Conservation (phyloP, 257 asterid genomes). For the Solanum dulcamara region DNA sequence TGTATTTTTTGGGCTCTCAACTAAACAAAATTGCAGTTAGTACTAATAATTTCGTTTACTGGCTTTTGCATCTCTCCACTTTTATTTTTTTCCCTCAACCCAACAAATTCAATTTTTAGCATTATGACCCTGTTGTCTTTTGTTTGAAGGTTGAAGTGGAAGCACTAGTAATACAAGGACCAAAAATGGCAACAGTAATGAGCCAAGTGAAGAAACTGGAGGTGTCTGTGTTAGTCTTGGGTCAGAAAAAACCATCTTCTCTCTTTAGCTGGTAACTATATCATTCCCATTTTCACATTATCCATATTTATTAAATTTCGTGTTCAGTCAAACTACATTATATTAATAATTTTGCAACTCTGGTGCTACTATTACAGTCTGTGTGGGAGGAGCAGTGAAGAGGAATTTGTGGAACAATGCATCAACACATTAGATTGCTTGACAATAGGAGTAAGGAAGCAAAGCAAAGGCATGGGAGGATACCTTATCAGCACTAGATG, state of each 20-base stretch:
- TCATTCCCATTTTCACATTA: not conserved
- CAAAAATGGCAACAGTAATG: constrained; percentile 62
- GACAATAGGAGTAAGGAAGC: constrained; percentile 83
- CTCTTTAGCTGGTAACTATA: constrained; percentile 36
- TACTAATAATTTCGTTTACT: not conserved
- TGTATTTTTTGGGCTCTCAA: not conserved
- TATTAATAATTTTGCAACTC: not conserved
- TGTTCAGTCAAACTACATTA: not conserved
- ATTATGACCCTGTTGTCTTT: not conserved
- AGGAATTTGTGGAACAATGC: constrained; percentile 71
- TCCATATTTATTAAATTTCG: not conserved
- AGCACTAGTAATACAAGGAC: constrained; percentile 79
- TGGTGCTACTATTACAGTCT: constrained; percentile 18
- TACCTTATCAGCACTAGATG: constrained; percentile 88
- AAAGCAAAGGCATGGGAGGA: constrained; percentile 74
- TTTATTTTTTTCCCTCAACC: not conserved
- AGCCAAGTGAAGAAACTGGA: constrained; percentile 91
- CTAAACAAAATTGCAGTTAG: not conserved
- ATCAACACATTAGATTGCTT: constrained; percentile 61
- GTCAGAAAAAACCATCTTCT: constrained; percentile 57
- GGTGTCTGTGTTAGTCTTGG: constrained; percentile 77
- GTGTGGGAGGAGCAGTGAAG: constrained; percentile 44
- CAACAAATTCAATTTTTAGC: not conserved
- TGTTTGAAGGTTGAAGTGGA: constrained; percentile 63
- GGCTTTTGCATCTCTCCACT: not conserved